Evolutionary conservation across 1,139 yeast species (phyloP), one percentile per base, ranked within the genome.

Genomic region (Suhomyces taliae): DNA sequence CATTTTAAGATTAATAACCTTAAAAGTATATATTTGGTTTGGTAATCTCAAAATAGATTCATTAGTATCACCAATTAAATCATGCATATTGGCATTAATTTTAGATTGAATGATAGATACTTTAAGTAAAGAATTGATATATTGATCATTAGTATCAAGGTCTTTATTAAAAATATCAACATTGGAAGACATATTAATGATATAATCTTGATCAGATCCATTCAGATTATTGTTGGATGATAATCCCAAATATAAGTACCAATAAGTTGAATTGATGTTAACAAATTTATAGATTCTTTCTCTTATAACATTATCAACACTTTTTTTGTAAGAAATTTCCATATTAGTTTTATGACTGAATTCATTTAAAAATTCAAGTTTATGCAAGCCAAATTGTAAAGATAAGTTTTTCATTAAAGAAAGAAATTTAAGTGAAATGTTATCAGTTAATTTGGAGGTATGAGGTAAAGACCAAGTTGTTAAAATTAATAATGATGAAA

Each of bases 401-500:
- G 76, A 59, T 46, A 75, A 62, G 43, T 65, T 67, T 53, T 70
- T 73, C 73, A 74, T 70, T 36, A 73, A 62, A 7, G 78, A 67
- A 24, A 72, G 59, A 53, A 69, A 74, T 51, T 73, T 74, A 41
- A 74, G 57, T 1, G 74, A 63, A 27, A 70, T 55, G 53, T 71
- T 67, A 47, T 73, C 75, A 35, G 67, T 64, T 32, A 69, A 58
- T 39, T 66, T 68, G 45, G 65, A 64, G 15, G 59, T 53, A 29
- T 61, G 61, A 7, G 78, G 79, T 35, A 74, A 61, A n/a, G 79
- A 76, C 80, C 80, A 75, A 3, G 79, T 73, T 8, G 79, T 74
- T 46, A 75, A 65, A 27, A 75, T 66, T 39, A 74, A 60, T 41
- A 75, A 64, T 3, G 79, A 66, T 7, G 72, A 64, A 31, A 75